These are phyloP conservation scores for Phytophthora parvispora DNA, from an alignment of 352 stramenopile species.

Conservation along the genomic window DNA sequence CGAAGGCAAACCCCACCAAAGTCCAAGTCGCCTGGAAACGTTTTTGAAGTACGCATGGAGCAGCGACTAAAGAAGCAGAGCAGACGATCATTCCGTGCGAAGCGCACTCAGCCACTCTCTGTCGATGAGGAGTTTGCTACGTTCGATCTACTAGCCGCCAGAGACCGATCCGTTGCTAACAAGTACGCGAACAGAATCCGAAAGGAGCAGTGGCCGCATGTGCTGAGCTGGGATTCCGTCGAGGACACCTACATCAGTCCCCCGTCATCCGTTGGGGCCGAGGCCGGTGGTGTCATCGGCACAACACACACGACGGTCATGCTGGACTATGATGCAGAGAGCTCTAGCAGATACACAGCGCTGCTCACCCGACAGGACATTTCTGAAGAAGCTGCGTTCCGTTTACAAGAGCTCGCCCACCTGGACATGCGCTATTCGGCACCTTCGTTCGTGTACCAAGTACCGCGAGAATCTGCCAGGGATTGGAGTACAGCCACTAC, in stretches of 20 bases:
- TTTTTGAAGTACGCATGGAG: constrained; percentile 23
- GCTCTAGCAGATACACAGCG: constrained; percentile 3
- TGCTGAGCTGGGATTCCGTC: constrained; percentile 20
- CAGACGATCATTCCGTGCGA: neutral
- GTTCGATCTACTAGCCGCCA: constrained; percentile 13
- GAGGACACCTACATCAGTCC: constrained; percentile 24
- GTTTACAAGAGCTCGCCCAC: constrained; percentile 20
- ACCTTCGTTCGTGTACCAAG: constrained; percentile 24
- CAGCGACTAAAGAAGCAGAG: constrained; percentile 23
- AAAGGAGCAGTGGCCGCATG: neutral
- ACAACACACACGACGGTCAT: constrained; percentile 7
- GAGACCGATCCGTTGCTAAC: constrained; percentile 3
- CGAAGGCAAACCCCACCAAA: constrained; percentile 11
- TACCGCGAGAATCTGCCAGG: constrained; percentile 6
- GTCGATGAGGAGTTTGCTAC: constrained; percentile 2
- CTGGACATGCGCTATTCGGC: constrained; percentile 21
- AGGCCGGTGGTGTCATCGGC: constrained; percentile 10
- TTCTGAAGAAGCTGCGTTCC: constrained; percentile 16
- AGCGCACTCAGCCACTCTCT: neutral
- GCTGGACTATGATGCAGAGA: constrained; percentile 1
- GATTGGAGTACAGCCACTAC: constrained; percentile 28
- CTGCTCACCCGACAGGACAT: constrained; percentile 9
- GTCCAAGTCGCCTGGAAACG: constrained; percentile 10
- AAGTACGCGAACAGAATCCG: neutral
- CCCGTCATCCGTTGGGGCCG: constrained; percentile 14